Percentiles rank a stretch among this genome's conserved stretches.
Conservation (phyloP, 306 rosid genomes). For the Trifolium subterraneum region DNA sequence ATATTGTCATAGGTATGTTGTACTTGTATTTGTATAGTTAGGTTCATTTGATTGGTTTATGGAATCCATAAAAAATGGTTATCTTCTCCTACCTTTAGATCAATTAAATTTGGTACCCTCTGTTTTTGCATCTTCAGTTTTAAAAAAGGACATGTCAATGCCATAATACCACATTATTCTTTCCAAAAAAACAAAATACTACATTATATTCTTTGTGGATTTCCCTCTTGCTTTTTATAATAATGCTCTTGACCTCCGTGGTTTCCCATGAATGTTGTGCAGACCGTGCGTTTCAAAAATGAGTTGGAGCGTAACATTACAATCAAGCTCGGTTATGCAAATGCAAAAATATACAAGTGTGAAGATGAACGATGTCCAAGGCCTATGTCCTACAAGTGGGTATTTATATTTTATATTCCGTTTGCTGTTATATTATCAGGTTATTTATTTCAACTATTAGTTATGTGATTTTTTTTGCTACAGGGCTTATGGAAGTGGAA, state of each 20-base stretch:
- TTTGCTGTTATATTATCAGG: constrained; percentile 2
- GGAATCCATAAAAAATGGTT: neutral
- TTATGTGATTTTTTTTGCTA: constrained; percentile 21
- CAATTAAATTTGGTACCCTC: neutral
- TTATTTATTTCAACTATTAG: constrained; percentile 39
- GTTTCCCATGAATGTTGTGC: constrained; percentile 41
- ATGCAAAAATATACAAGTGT: constrained; percentile 89
- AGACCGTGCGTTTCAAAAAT: constrained; percentile 96
- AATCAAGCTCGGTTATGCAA: constrained; percentile 95
- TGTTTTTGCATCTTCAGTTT: neutral
- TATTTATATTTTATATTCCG: constrained; percentile 33
- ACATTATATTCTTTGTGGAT: constrained; percentile 1
- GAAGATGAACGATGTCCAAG: constrained; percentile 95
- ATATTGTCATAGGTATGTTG: neutral
- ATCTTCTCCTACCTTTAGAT: constrained; percentile 16
- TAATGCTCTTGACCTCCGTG: constrained; percentile 5
- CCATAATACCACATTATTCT: neutral
- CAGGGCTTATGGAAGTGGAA: constrained; percentile 99
- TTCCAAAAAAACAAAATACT: neutral
- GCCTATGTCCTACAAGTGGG: constrained; percentile 94
- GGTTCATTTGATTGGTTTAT: constrained; percentile 24
- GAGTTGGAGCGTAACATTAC: constrained; percentile 97
- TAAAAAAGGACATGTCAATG: neutral
- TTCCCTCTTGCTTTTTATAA: neutral
- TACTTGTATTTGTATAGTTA: neutral